A percentile compares a stretch with the other conserved stretches of the same genome.
phyloP scores from a whole-genome alignment of 2,329 filamentous ascomycete species.

The Xylaria sp. region DNA sequence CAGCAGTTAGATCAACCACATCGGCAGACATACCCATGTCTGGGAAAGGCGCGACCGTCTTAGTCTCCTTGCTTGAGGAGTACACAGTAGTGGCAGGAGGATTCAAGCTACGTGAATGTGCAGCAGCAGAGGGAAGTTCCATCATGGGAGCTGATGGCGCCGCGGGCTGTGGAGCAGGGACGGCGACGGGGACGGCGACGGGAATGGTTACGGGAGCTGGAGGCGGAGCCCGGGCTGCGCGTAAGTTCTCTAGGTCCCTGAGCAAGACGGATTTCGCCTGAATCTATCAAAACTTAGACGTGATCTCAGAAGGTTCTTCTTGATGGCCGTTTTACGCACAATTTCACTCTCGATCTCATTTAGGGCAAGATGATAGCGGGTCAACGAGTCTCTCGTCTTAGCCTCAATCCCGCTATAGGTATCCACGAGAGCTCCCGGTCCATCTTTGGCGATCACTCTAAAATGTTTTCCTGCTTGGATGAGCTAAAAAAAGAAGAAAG shows the following conservation, averaged over 20 bases:
- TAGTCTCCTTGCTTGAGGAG: constrained; percentile 45
- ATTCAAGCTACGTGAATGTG: constrained; percentile 42
- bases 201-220: constrained; percentile 20
- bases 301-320: background rate
- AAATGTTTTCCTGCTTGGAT: constrained; percentile 65
- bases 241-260: constrained; percentile 57
- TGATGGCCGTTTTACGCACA: constrained; percentile 42
- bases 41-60: constrained; percentile 59
- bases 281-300: constrained; percentile 43
- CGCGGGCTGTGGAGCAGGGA: constrained; percentile 29
- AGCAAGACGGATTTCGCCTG: constrained; percentile 60
- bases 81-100: constrained; percentile 32
- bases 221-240: constrained; percentile 38
- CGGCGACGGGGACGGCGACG: constrained; percentile 24
- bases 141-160: constrained; percentile 41
- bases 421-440: constrained; percentile 46
- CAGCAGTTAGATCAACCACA: constrained; percentile 38
- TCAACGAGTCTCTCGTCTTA: constrained; percentile 55
- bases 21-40: constrained; percentile 56
- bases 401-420: constrained; percentile 43
- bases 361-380: constrained; percentile 57
- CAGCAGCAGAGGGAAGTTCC: constrained; percentile 44
- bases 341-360: constrained; percentile 64
- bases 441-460: constrained; percentile 54
- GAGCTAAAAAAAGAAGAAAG: constrained; percentile 48